Conservation (phyloP, 2,329 filamentous ascomycete genomes). For the Aureobasidium mangrovei region DNA sequence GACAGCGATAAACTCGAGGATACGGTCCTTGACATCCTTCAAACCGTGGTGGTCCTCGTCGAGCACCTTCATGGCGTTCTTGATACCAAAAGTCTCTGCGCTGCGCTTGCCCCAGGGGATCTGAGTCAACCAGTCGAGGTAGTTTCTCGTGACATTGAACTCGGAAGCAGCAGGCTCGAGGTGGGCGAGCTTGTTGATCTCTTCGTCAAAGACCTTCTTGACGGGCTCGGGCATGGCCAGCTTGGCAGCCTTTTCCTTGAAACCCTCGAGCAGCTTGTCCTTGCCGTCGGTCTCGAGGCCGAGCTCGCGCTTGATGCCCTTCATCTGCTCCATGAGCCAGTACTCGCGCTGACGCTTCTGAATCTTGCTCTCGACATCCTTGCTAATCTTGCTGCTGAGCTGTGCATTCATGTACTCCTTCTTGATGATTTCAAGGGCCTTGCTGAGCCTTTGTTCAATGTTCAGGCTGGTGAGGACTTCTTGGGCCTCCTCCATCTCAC, state of each 20-base stretch:
- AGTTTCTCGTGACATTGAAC: conserved; percentile 97
- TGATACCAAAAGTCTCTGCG: conserved; percentile 91
- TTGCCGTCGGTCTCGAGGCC: conserved; percentile 97
- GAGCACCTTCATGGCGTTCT: conserved; percentile 79
- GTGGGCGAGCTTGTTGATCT: conserved; percentile 93
- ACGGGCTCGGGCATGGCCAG: conserved; percentile 95
- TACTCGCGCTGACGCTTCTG: conserved; percentile 96
- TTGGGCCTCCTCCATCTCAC: conserved; percentile 84
- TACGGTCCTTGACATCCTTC: conserved; percentile 97
- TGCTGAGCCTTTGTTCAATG: conserved; percentile 84
- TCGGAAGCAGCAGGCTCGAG: conserved; percentile 93
- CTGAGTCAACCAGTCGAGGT: conserved; percentile 96
- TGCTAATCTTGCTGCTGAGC: conserved; percentile 91
- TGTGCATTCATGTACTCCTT: conserved; percentile 98
- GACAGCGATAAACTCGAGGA: conserved; percentile 95
- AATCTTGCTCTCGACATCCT: conserved; percentile 95
- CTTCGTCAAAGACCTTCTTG: conserved; percentile 95
- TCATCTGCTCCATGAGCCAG: conserved; percentile 99
- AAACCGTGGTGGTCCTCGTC: conserved; percentile 96
- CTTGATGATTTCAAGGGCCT: conserved; percentile 85
- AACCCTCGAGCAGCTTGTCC: conserved; percentile 94
- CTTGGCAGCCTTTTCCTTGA: conserved; percentile 89
- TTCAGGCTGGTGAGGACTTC: conserved; percentile 83
- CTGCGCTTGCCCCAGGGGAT: conserved; percentile 96
- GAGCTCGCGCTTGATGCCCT: conserved; percentile 89